Base-by-base conservation (phyloP, 78 protist species). In the Speleostelium caveatum region DNA sequence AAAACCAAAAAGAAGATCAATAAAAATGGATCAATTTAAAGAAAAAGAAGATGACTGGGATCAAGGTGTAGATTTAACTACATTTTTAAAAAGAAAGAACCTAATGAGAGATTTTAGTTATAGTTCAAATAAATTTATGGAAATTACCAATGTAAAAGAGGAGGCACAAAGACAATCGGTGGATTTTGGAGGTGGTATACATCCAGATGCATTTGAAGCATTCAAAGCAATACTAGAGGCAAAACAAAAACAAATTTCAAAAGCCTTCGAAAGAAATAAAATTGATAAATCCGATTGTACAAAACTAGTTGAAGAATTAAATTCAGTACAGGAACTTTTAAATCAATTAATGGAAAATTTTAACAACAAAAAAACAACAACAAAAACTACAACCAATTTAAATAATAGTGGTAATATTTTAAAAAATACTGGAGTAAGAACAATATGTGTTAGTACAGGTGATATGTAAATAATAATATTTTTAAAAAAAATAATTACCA, bases 181-280 rank as follows among this genome's bases (percentile, higher is more conserved):
- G 1, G 62, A 73, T 22, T 73, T 73, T 73, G 79, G 79, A 5
- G 79, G 79, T 3, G 62, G 79, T 55, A 51, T 67, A 24, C 72
- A 35, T 49, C 91, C 75, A 67, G 51, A 38, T 65, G 88, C 88
- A 39, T 79, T 79, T 72, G 88, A 65, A 33, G 88, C 88, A 55
- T 79, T 79, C 74, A 79, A 67, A 39, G 88, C 24, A 10, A 69
- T 83, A 2, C 22, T 83, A 22, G 62, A 55, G 7, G 91, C 91
- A 38, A 83, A 83, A 60, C 78, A 83, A 69, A 83, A 42, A 8
- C 91, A 83, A 83, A 83, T 83, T 26, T 21, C 67, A 39, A 53
- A 41, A 59, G 91, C 91, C 2, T 58, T 83, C 33, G 51, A 60
- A 42, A 17, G 39, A 17, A 58, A 83, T 42, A 83, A 83, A 45